Percentiles rank a stretch among this genome's conserved stretches.
phyloP scores from a whole-genome alignment of 495 filamentous ascomycete genomes.

The Pseudotulostoma volvatum region DNA sequence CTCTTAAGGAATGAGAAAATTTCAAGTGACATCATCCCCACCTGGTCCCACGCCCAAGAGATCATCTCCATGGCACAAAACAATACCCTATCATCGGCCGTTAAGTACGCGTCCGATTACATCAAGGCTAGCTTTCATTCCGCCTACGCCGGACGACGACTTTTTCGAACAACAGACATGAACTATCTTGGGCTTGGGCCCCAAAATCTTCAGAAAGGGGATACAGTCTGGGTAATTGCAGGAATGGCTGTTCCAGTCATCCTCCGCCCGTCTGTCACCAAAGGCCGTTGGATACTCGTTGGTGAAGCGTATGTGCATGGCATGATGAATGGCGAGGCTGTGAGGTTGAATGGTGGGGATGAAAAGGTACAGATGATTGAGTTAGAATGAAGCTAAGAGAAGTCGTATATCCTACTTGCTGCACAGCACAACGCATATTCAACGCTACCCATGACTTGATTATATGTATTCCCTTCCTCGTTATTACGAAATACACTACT shows the following conservation, averaged over 20 bases:
- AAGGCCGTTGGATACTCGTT: constrained; percentile 2
- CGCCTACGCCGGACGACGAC: not conserved
- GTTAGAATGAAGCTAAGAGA: not conserved
- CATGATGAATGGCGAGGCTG: constrained; percentile 8
- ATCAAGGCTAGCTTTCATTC: not conserved
- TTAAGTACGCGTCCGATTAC: not conserved
- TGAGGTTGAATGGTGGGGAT: not conserved
- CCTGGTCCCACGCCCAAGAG: not conserved
- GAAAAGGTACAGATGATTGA: not conserved
- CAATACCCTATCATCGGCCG: not conserved
- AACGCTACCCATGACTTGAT: too few relatives aligned
- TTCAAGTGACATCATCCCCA: not conserved
- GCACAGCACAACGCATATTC: too few relatives aligned
- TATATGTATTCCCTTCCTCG: too few relatives aligned
- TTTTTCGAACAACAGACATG: constrained; percentile 2
- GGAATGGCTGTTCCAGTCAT: constrained; percentile 2
- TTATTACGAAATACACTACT: too few relatives aligned
- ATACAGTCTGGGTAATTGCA: constrained; percentile 2
- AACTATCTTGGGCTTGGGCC: constrained; percentile 3
- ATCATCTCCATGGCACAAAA: not conserved
- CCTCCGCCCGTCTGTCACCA: constrained; percentile 1
- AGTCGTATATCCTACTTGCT: too few relatives aligned
- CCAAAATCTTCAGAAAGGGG: constrained; percentile 1
- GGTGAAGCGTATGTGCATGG: constrained; percentile 10
- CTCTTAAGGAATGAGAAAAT: not conserved